Conservation (phyloP, 768 basidiomycete genomes). For the Lentinula edodes region DNA sequence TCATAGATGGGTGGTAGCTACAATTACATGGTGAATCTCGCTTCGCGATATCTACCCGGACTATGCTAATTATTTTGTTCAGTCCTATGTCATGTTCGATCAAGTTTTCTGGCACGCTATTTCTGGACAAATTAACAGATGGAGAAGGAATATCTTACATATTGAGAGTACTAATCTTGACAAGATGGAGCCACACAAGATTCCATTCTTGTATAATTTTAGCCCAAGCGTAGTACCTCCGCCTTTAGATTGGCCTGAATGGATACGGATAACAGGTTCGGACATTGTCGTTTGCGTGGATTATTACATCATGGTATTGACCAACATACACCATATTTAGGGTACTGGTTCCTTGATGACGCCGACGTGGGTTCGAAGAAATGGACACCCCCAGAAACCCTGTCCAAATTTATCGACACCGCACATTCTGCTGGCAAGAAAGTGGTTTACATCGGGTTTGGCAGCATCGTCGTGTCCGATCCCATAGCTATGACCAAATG, state of each 20-base stretch:
- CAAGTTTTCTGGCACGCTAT: conserved; percentile 97
- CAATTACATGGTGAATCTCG: conserved; percentile 83
- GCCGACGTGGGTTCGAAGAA: conserved; percentile 85
- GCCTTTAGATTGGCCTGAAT: conserved; percentile 97
- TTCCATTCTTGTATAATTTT: conserved; percentile 97
- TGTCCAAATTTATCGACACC: conserved; percentile 76
- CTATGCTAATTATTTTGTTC: neutral
- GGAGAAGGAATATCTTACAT: conserved; percentile 73
- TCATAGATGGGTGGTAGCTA: conserved; percentile 89
- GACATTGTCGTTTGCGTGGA: conserved; percentile 4
- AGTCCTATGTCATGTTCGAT: conserved; percentile 97
- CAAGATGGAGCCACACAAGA: conserved; percentile 95
- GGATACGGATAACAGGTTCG: conserved; percentile 88
- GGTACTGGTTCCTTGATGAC: conserved; percentile 96
- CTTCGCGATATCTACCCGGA: conserved; percentile 1
- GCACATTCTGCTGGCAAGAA: conserved; percentile 77
- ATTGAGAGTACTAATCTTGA: conserved; percentile 83
- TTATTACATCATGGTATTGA: neutral
- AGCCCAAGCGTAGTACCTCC: conserved; percentile 87
- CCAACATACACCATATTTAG: conserved; percentile 28
- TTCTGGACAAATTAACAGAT: conserved; percentile 90
- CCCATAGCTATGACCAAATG: conserved; percentile 88
- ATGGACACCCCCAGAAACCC: conserved; percentile 81
- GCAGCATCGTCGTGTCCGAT: conserved; percentile 95
- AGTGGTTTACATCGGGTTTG: conserved; percentile 96